phyloP scores from a whole-genome alignment of 192 early-diverging fungal genomes.

The Anaeromyces robustus region DNA sequence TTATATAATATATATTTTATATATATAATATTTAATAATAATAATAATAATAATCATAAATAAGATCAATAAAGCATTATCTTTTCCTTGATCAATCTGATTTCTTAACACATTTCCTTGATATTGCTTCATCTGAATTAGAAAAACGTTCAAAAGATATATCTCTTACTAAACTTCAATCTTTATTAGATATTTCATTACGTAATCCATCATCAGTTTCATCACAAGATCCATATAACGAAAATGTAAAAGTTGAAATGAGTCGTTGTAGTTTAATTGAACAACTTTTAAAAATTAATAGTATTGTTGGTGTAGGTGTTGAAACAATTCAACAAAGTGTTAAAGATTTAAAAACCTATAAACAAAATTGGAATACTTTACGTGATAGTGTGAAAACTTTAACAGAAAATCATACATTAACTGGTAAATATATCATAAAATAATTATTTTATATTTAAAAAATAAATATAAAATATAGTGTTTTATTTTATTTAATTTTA shows the following conservation, averaged over 20 bases:
- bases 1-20: not conserved
- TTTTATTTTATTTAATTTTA: too few species aligned
- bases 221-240: slow-evolving; percentile 67
- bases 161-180: slow-evolving; percentile 53
- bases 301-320: slow-evolving; percentile 37
- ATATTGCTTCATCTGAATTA: slow-evolving; percentile 66
- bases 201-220: slow-evolving; percentile 72
- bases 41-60: not conserved
- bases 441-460: too few species aligned
- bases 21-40: not conserved
- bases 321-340: not conserved
- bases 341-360: not conserved
- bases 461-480: too few species aligned
- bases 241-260: slow-evolving; percentile 67
- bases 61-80: slow-evolving; percentile 78
- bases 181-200: slow-evolving; percentile 72
- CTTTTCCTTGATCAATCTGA: slow-evolving; percentile 87
- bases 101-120: slow-evolving; percentile 85
- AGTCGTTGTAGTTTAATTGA: slow-evolving; percentile 43
- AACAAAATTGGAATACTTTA: not conserved
- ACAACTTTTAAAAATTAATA: slow-evolving; percentile 54
- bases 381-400: not conserved
- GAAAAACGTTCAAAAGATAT: slow-evolving; percentile 53
- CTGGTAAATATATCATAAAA: not conserved
- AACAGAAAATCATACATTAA: not conserved